A percentile compares a stretch with the other conserved stretches of the same genome.
phyloP scores from a whole-genome alignment of 768 basidiomycete genomes.

The Boletus patriciae region DNA sequence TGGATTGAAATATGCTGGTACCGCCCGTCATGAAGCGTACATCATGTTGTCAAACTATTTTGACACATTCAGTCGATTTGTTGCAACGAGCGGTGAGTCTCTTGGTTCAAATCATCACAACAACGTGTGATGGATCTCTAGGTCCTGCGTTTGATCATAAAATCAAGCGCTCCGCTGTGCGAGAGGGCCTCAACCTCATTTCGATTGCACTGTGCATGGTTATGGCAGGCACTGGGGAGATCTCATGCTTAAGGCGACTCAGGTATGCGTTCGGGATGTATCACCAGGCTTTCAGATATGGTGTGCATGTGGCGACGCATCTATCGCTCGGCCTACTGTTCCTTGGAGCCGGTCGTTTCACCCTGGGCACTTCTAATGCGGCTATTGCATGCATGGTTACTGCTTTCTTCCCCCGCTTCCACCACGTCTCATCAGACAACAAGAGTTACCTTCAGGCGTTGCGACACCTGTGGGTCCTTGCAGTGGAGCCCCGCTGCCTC shows the following conservation, averaged over 20 bases:
- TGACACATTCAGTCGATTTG: slow-evolving; percentile 72
- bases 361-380: slow-evolving; percentile 87
- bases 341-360: slow-evolving; percentile 90
- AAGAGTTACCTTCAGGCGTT: slow-evolving; percentile 89
- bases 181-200: slow-evolving; percentile 86
- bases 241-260: slow-evolving; percentile 82
- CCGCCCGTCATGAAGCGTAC: slow-evolving; percentile 88
- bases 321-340: slow-evolving; percentile 90
- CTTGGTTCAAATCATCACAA: neutral
- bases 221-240: slow-evolving; percentile 97
- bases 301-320: slow-evolving; percentile 86
- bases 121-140: slow-evolving; percentile 28
- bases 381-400: slow-evolving; percentile 88
- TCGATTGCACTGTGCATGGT: slow-evolving; percentile 87
- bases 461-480: slow-evolving; percentile 94
- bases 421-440: slow-evolving; percentile 79
- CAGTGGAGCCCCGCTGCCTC: slow-evolving; percentile 91
- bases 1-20: slow-evolving; percentile 92
- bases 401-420: slow-evolving; percentile 90
- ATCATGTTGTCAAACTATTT: slow-evolving; percentile 77
- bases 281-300: slow-evolving; percentile 74
- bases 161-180: slow-evolving; percentile 82
- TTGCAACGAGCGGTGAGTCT: slow-evolving; percentile 63
- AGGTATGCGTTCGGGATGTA: slow-evolving; percentile 90
- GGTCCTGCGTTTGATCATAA: slow-evolving; percentile 82